Evolutionary conservation across 768 basidiomycete species (phyloP).

Genomic region (Lactifluus rugatus): DNA sequence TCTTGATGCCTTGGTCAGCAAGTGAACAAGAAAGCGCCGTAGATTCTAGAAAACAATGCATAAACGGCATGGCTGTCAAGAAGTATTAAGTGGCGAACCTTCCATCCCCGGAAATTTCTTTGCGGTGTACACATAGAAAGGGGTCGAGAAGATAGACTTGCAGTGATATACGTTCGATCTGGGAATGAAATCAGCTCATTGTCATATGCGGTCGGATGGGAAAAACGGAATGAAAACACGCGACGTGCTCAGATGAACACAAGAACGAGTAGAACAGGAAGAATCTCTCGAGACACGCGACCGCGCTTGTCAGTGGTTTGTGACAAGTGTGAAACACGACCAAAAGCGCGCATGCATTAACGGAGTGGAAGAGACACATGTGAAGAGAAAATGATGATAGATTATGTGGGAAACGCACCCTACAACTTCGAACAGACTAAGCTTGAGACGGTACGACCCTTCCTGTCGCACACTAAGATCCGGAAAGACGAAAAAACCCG

Average conservation of each 20-base stretch:
- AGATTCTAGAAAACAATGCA: slow-evolving; percentile 46
- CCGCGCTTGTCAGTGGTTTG: background rate
- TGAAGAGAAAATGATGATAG: slow-evolving; percentile 3
- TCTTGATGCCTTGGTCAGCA: slow-evolving; percentile 95
- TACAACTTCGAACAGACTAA: slow-evolving; percentile 82
- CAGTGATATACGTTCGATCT: slow-evolving; percentile 85
- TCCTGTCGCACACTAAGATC: slow-evolving; percentile 89
- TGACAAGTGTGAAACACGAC: slow-evolving; percentile 9
- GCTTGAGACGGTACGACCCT: slow-evolving; percentile 72
- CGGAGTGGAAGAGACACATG: background rate
- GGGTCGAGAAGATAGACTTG: slow-evolving; percentile 77
- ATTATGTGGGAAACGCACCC: slow-evolving; percentile 47
- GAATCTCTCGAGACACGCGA: background rate
- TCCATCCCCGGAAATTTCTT: slow-evolving; percentile 98
- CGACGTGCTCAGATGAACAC: slow-evolving; percentile 5
- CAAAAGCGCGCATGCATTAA: background rate
- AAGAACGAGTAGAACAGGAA: background rate
- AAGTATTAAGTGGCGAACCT: slow-evolving; percentile 38
- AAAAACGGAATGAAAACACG: slow-evolving; percentile 9
- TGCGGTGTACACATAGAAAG: slow-evolving; percentile 91
- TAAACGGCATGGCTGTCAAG: background rate
- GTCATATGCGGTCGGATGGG: background rate
- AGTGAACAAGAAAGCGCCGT: slow-evolving; percentile 82
- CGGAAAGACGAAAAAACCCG: slow-evolving; percentile 95
- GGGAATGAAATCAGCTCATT: slow-evolving; percentile 4